Evolutionary conservation across 495 filamentous ascomycete species (phyloP), one percentile per base, ranked within the genome.

Genomic region (Daldinia grandis): DNA sequence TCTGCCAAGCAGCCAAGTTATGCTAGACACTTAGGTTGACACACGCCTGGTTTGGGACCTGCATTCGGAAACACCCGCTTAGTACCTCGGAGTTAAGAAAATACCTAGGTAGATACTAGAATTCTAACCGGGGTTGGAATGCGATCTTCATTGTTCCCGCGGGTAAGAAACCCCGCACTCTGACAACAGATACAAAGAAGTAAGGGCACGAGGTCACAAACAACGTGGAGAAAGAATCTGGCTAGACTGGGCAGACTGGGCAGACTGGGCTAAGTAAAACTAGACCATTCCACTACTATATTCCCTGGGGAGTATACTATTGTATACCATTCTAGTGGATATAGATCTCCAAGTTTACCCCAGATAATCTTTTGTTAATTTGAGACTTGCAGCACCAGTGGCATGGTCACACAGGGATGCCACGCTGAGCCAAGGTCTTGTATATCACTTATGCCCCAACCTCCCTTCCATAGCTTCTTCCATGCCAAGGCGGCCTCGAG

Each of bases 81-180:
- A 56, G 55, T 50, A 55, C 25, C 55, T 72, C 69, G 69, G 69
- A 49, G 47, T 58, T 64, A 50, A 42, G n/a, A 14, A 49, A 42
- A 58, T 64, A 47, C 61, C 67, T 66, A 38, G 61, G 62, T 62
- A 17, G 53, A 31, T 58, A 58, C 9, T 10, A 4, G 14, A 33
- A 66, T 71, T 71, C 53, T 44, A 66, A 19, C 53, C 64, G 35
- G 3, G 55, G 55, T 47, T 30, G 55, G 69, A 59, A 68, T 64
- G 55, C 10, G 19, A 15, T 28, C 21, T 28, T 35, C 12, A 30
- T 59, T 37, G 57, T 58, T 67, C 64, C 69, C 64, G 58, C 55
- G 58, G 69, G 64, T 64, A 60, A 37, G 44, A 64, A 35, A 72
- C 64, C 64, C 69, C 69, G 64, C 69, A 66, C 58, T 27, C 12